These are phyloP conservation scores for Citrus medica DNA, from an alignment of 345 rosid species.

Conservation along the genomic window DNA sequence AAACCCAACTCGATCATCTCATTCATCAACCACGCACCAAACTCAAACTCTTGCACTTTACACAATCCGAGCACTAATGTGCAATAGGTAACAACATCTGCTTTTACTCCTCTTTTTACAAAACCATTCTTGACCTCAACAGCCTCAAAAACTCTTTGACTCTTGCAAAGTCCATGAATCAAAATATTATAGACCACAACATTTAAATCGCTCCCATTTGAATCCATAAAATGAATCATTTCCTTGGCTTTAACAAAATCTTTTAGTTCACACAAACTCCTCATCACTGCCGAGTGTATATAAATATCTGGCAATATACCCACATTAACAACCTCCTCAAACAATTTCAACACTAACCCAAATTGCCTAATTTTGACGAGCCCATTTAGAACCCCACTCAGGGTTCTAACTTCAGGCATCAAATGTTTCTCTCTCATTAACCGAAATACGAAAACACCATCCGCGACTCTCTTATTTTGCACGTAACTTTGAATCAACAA, in stretches of 20 bases:
- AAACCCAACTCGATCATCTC: constrained; percentile 69
- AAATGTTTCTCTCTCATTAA: constrained; percentile 52
- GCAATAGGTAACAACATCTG: constrained; percentile 68
- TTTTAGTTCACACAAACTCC: constrained; percentile 70
- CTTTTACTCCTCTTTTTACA: constrained; percentile 36
- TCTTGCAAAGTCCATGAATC: constrained; percentile 82
- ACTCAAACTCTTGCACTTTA: constrained; percentile 53
- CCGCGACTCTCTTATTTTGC: constrained; percentile 50
- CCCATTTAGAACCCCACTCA: constrained; percentile 65
- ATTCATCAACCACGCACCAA: constrained; percentile 46
- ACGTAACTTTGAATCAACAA: constrained; percentile 73
- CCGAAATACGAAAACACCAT: constrained; percentile 54
- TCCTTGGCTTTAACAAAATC: constrained; percentile 61
- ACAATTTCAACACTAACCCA: constrained; percentile 49
- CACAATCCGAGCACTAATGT: constrained; percentile 73
- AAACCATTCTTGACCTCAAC: constrained; percentile 57
- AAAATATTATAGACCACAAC: constrained; percentile 68
- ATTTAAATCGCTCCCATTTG: constrained; percentile 43
- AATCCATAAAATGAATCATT: constrained; percentile 57
- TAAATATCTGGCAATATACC: constrained; percentile 62
- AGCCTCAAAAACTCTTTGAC: constrained; percentile 62
- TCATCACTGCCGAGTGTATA: constrained; percentile 52
- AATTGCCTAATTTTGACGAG: constrained; percentile 55
- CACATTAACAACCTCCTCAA: constrained; percentile 44
- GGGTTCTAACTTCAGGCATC: constrained; percentile 67